Percentiles rank a stretch among this genome's conserved stretches.
Conservation (phyloP, 768 basidiomycete genomes). For the Agaricus sinodeliciosus region DNA sequence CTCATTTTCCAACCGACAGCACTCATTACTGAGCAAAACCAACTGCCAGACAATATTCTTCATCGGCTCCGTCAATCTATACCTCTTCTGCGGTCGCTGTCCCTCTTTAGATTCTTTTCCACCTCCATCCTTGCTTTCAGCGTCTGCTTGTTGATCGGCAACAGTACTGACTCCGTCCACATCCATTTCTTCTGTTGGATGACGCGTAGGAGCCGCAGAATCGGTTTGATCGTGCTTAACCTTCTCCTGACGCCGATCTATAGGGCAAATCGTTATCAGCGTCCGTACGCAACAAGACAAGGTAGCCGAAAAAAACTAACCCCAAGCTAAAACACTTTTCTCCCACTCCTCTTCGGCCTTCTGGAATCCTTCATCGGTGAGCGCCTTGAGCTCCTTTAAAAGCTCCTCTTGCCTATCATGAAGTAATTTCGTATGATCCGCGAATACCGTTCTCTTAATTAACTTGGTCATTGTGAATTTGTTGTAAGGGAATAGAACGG, state of each 20-base stretch:
- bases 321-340: conserved; percentile 62
- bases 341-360: conserved; percentile 77
- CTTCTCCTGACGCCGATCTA: conserved; percentile 6
- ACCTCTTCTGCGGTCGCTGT: conserved; percentile 75
- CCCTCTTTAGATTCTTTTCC: conserved; percentile 27
- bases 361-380: conserved; percentile 60
- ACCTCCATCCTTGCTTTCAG: conserved; percentile 20
- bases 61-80: conserved; percentile 75
- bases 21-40: conserved; percentile 77
- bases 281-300: conserved; percentile 20
- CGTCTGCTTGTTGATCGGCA: conserved; percentile 15
- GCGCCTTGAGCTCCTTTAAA: conserved; percentile 50
- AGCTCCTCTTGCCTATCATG: conserved; percentile 63
- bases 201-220: conserved; percentile 35
- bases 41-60: conserved; percentile 75
- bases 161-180: conserved; percentile 9
- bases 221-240: conserved; percentile 16
- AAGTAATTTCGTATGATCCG: conserved; percentile 62
- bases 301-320: conserved; percentile 28
- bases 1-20: conserved; percentile 54
- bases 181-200: conserved; percentile 37
- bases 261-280: background rate
- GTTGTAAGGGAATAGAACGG: conserved; percentile 88
- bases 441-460: conserved; percentile 80
- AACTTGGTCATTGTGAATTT: conserved; percentile 94